These are phyloP conservation scores for Kodamaea ohmeri DNA, from an alignment of 1,139 yeast genomes.

Conservation along the genomic window DNA sequence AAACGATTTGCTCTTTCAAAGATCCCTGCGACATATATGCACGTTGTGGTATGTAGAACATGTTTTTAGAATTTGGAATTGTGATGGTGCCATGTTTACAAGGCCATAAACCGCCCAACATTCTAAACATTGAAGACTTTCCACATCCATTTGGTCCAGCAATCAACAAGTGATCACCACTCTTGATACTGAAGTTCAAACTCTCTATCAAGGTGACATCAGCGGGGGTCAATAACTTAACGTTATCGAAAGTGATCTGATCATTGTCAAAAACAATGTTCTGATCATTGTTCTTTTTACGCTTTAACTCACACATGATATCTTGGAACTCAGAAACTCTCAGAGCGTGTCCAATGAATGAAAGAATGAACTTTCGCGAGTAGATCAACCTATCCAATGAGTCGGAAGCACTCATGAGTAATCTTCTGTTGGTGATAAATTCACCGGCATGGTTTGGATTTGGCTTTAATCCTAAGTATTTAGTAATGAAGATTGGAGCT, in stretches of 20 bases:
- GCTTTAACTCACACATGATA: constrained; percentile 54
- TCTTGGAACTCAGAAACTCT: constrained; percentile 72
- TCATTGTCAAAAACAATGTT: constrained; percentile 49
- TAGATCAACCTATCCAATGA: constrained; percentile 86
- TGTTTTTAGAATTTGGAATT: constrained; percentile 66
- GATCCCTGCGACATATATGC: constrained; percentile 78
- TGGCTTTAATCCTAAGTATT: constrained; percentile 48
- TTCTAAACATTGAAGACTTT: constrained; percentile 84
- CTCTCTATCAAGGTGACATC: constrained; percentile 69
- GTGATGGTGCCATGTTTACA: constrained; percentile 61
- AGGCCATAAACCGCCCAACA: constrained; percentile 94
- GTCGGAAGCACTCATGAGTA: constrained; percentile 80
- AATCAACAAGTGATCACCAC: constrained; percentile 82
- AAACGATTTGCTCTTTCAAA: constrained; percentile 82
- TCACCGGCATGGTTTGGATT: constrained; percentile 64
- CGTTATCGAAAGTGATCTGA: constrained; percentile 66
- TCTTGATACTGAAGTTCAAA: constrained; percentile 67
- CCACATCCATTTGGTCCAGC: constrained; percentile 98
- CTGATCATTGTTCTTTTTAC: constrained; percentile 26
- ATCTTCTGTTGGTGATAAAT: constrained; percentile 86
- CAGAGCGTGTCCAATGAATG: constrained; percentile 78
- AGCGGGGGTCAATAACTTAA: constrained; percentile 81
- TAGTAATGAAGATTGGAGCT: constrained; percentile 78
- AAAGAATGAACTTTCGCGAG: constrained; percentile 80
- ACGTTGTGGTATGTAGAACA: constrained; percentile 89